Evolutionary conservation across 108 stramenopile genomes (phyloP).

Genomic region (Nitzschia palea): DNA sequence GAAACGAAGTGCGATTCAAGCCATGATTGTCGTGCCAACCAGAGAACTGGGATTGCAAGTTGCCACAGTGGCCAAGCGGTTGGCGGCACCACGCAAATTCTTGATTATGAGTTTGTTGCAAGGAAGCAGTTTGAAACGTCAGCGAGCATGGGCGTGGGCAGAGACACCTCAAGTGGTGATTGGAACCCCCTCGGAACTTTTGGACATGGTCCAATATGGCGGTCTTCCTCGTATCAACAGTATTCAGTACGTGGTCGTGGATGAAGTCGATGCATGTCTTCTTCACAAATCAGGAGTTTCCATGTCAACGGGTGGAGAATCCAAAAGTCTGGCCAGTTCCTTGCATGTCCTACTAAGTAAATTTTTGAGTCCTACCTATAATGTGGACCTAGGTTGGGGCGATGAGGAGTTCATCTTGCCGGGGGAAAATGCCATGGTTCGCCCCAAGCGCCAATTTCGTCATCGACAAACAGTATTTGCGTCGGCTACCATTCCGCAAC

Average conservation of each 20-base stretch:
- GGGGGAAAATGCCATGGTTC: constrained; percentile 1
- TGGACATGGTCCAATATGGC: constrained; percentile 71
- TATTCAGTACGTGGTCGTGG: constrained; percentile 85
- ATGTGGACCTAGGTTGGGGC: constrained; percentile 35
- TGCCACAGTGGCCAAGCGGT: constrained; percentile 62
- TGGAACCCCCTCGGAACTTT: constrained; percentile 81
- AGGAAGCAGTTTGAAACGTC: constrained; percentile 77
- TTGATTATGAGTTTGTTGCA: constrained; percentile 92
- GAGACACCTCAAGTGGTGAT: constrained; percentile 90
- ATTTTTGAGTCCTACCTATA: constrained; percentile 77
- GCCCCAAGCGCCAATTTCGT: constrained; percentile 19
- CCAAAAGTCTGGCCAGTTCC: constrained; percentile 37
- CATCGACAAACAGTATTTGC: constrained; percentile 90
- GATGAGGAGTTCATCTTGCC: constrained; percentile 29
- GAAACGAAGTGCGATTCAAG: constrained; percentile 58
- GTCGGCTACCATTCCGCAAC: constrained; percentile 95
- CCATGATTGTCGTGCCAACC: constrained; percentile 89
- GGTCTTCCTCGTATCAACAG: constrained; percentile 70
- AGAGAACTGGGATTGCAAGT: constrained; percentile 96
- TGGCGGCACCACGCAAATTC: constrained; percentile 58
- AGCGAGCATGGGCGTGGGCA: constrained; percentile 94
- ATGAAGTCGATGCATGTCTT: constrained; percentile 92
- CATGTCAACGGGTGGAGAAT: neutral
- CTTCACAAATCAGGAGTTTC: constrained; percentile 45
- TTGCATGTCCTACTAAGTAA: constrained; percentile 82